Percentiles rank a stretch among this genome's conserved stretches.
Conservation (phyloP, 441 rosid species). For the Aleurites moluccanus region DNA sequence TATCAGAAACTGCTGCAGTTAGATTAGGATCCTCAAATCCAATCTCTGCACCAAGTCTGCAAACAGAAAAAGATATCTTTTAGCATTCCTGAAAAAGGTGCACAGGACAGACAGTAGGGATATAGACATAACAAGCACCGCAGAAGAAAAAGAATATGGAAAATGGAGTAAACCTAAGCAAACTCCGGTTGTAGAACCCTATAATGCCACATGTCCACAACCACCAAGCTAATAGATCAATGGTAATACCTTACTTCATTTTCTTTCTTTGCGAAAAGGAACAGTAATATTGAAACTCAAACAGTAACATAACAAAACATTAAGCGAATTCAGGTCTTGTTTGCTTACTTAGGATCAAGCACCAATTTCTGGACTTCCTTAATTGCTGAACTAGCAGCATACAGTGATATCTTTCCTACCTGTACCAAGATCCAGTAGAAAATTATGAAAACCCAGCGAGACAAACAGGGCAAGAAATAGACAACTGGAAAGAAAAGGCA, state of each 20-base stretch:
- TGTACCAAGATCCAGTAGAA: slow-evolving; percentile 35
- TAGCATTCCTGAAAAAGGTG: neutral
- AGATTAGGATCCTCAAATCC: slow-evolving; percentile 85
- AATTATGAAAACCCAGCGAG: slow-evolving; percentile 7
- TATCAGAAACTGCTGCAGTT: slow-evolving; percentile 70
- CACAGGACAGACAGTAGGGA: neutral
- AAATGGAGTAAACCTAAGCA: neutral
- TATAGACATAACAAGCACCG: neutral
- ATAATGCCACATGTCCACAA: neutral
- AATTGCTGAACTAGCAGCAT: slow-evolving; percentile 96
- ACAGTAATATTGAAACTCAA: neutral
- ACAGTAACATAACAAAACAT: neutral
- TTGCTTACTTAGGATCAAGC: slow-evolving; percentile 85
- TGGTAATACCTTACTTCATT: neutral
- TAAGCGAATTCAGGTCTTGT: neutral
- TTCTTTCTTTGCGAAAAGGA: slow-evolving; percentile 9
- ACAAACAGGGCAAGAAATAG: slow-evolving; percentile 3
- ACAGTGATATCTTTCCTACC: slow-evolving; percentile 91
- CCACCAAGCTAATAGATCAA: neutral
- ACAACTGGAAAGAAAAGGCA: neutral
- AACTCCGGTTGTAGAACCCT: neutral
- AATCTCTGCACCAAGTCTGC: slow-evolving; percentile 74
- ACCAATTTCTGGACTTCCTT: slow-evolving; percentile 94
- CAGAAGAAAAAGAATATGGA: no score
- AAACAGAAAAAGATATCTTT: neutral